A percentile compares a stretch with the other conserved stretches of the same genome.
Conservation (phyloP, 805 yeast genomes). For the Geotrichum ghanense region DNA sequence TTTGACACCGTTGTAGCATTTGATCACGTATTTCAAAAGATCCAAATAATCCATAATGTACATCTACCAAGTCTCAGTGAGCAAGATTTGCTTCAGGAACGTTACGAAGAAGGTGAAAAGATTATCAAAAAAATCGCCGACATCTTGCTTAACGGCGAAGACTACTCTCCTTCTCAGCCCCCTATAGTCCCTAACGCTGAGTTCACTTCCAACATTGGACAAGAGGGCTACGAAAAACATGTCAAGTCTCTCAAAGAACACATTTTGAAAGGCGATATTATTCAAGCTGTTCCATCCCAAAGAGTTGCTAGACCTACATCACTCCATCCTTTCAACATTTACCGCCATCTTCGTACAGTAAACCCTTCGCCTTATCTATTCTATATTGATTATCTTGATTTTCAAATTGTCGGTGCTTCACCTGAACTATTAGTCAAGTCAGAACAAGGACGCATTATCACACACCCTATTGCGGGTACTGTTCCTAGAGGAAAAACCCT, state of each 20-base stretch:
- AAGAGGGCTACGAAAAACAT: slow-evolving; percentile 81
- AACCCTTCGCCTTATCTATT: slow-evolving; percentile 97
- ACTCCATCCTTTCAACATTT: slow-evolving; percentile 91
- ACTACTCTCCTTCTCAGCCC: slow-evolving; percentile 54
- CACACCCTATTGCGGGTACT: slow-evolving; percentile 98
- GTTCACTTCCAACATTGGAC: slow-evolving; percentile 83
- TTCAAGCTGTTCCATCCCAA: slow-evolving; percentile 98
- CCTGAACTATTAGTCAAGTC: slow-evolving; percentile 88
- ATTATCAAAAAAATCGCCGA: slow-evolving; percentile 39
- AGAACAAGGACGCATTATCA: slow-evolving; percentile 68
- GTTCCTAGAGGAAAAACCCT: slow-evolving; percentile 79
- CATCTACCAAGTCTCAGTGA: slow-evolving; percentile 30
- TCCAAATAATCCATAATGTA: slow-evolving; percentile 80
- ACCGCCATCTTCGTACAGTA: slow-evolving; percentile 87
- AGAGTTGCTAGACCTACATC: slow-evolving; percentile 92
- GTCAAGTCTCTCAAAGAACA: slow-evolving; percentile 68
- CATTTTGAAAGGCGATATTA: slow-evolving; percentile 82
- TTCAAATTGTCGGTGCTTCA: slow-evolving; percentile 94
- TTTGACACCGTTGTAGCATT: slow-evolving; percentile 84
- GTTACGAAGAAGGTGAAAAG: slow-evolving; percentile 45
- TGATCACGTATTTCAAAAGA: slow-evolving; percentile 89
- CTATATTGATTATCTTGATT: slow-evolving; percentile 82
- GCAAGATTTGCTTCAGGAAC: slow-evolving; percentile 18
- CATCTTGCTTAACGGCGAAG: slow-evolving; percentile 26
- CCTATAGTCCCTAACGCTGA: slow-evolving; percentile 55